Base-by-base conservation (phyloP, 768 basidiomycete genomes). In the Suillus clintonianus region DNA sequence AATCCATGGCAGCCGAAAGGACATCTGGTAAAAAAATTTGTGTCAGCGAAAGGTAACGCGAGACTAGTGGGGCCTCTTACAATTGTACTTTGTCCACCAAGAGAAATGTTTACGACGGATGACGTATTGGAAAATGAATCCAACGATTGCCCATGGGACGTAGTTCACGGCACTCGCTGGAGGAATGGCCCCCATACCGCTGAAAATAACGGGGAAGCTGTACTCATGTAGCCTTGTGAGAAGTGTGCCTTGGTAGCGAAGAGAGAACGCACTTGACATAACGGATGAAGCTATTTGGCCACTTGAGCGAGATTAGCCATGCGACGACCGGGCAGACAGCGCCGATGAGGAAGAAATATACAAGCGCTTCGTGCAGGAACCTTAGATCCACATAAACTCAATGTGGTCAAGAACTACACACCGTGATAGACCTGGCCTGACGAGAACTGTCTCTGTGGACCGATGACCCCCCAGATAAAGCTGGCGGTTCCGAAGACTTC, bases 381-480 rank as follows among this genome's bases (percentile, higher is more conserved):
- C 10, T 32, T 9, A 24, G 37, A 3, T 30, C 48, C 27, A 17
- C 22, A 57, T 19, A 32, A 60, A 14, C 1, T 22, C 27, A 7
- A 7, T 54, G 19, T 17, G 36, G 24, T 39, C 11, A 39, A 11
- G 5, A 39, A 39, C 15, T 2, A 69, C 71, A 55, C 53, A 77
- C 80, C 80, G 63, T 83, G 82, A 74, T 89, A 89, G 19, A 87
- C 77, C 70, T 86, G 83, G 14, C 89, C 90, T 19, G 77, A 54
- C 2, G 86, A 89, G 80, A 91, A 94, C 71, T 87, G 82, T n/a
- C 86, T 81, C 37, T 76, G 78, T 7, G 92, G 92, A 1, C 92
- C 91, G 62, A 95, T 90, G 65, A 91, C 89, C 64, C 93, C 90
- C 88, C 88, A 92, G 66, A 94, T 84, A 65, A 94, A 84, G 63